Percentiles rank a stretch among this genome's conserved stretches.
Conservation (phyloP, 176 grass and related monocot genomes). For the Hsuehochloa calcarea region DNA sequence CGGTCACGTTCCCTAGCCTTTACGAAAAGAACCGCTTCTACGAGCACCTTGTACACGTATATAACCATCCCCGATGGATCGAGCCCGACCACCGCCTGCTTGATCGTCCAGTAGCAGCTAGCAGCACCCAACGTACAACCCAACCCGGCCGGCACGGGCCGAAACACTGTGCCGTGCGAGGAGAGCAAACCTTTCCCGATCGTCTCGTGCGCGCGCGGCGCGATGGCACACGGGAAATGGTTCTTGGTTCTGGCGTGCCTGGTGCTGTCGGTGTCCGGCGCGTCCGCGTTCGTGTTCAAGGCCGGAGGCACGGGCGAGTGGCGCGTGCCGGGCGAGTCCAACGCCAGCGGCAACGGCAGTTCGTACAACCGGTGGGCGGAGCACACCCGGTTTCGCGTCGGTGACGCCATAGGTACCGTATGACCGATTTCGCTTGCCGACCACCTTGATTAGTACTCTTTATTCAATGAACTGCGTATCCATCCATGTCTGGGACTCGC, state of each 20-base stretch:
- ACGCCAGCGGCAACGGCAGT: constrained; percentile 1
- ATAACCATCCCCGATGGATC: constrained; percentile 16
- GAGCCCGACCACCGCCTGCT: not conserved
- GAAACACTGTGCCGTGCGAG: not conserved
- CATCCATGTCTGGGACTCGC: not conserved
- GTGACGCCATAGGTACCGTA: constrained; percentile 77
- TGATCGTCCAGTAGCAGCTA: not conserved
- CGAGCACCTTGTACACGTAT: not conserved
- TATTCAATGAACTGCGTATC: not conserved
- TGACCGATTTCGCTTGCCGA: not conserved
- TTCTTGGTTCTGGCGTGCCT: constrained; percentile 44
- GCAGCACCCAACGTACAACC: not conserved
- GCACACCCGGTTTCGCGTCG: constrained; percentile 69
- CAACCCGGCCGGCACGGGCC: not conserved
- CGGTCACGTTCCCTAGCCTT: constrained; percentile 30
- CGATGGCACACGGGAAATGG: constrained; percentile 43
- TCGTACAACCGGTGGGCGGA: constrained; percentile 79
- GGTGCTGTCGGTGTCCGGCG: constrained; percentile 33
- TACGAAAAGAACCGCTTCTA: constrained; percentile 55
- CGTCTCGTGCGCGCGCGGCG: not conserved
- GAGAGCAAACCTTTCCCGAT: not conserved
- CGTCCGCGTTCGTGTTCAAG: constrained; percentile 65
- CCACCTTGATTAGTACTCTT: not conserved
- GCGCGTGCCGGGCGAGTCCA: constrained; percentile 37
- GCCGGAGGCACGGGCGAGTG: constrained; percentile 66